A percentile compares a stretch with the other conserved stretches of the same genome.
These are phyloP conservation scores for Fonsecaea nubica DNA, from an alignment of 2,329 filamentous ascomycete genomes.

Conservation along the genomic window DNA sequence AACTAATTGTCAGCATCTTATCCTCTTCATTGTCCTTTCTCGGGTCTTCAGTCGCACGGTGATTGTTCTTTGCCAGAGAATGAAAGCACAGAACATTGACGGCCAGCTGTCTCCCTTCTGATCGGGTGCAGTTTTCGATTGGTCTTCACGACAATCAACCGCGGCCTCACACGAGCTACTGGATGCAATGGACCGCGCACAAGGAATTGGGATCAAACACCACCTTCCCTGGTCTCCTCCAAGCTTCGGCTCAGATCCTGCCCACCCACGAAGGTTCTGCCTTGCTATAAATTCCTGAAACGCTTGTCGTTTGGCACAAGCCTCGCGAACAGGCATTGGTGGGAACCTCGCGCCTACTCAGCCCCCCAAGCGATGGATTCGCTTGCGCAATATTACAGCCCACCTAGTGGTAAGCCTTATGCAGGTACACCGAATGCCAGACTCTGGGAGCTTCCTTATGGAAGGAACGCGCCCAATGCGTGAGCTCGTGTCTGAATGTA, in stretches of 20 bases:
- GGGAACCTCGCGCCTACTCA: constrained; percentile 22
- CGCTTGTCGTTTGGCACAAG: constrained; percentile 24
- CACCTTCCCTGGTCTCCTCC: not conserved
- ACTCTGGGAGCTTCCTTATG: constrained; percentile 16
- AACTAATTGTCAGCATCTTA: not conserved
- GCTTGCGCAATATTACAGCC: constrained; percentile 16
- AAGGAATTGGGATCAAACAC: constrained; percentile 13
- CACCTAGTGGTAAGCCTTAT: constrained; percentile 18
- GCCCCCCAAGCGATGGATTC: constrained; percentile 27
- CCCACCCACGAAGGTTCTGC: constrained; percentile 28
- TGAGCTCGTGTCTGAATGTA: constrained; percentile 3
- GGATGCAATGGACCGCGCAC: not conserved
- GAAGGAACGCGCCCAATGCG: constrained; percentile 4
- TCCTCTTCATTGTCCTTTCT: not conserved
- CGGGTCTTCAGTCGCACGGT: not conserved
- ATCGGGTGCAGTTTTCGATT: constrained; percentile 6
- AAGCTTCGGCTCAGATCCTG: constrained; percentile 4
- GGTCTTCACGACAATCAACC: constrained; percentile 4
- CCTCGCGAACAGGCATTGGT: constrained; percentile 15
- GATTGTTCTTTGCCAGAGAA: not conserved
- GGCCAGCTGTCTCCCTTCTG: not conserved
- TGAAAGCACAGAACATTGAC: not conserved
- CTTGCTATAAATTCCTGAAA: constrained; percentile 38
- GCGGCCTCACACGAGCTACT: constrained; percentile 2
- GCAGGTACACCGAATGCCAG: constrained; percentile 19